Conservation (phyloP, 805 yeast genomes). For the Metahyphopichia silvanorum region DNA sequence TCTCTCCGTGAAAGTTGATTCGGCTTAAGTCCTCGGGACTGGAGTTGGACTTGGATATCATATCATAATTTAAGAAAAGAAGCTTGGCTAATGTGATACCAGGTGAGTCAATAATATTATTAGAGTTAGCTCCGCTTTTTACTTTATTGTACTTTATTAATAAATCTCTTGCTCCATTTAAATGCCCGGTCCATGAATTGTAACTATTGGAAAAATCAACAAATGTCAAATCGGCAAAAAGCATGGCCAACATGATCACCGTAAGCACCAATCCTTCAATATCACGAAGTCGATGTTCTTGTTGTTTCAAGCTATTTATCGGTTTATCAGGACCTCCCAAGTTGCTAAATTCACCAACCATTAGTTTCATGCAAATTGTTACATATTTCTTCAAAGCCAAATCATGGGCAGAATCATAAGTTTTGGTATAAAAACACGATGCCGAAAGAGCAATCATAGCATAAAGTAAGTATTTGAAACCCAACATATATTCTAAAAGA, state of each 20-base stretch:
- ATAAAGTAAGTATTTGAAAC: conserved; percentile 19
- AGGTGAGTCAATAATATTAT: background rate
- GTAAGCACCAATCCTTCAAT: conserved; percentile 24
- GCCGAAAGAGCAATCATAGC: conserved; percentile 23
- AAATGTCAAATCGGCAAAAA: conserved; percentile 19
- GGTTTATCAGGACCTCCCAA: too few relatives aligned
- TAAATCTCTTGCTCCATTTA: conserved; percentile 23
- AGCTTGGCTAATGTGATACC: conserved; percentile 1
- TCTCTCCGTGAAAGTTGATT: background rate
- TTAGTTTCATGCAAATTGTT: conserved; percentile 15
- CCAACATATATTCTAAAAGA: conserved; percentile 16
- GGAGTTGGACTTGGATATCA: conserved; percentile 1
- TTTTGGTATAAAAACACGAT: conserved; percentile 22
- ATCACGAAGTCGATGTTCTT: conserved; percentile 10
- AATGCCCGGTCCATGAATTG: conserved; percentile 20
- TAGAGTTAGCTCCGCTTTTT: background rate
- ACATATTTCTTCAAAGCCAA: conserved; percentile 15
- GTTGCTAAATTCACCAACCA: conserved; percentile 15
- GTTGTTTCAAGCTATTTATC: too few relatives aligned
- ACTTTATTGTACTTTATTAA: conserved; percentile 15
- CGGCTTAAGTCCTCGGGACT: background rate
- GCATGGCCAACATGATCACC: conserved; percentile 19
- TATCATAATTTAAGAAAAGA: conserved; percentile 1
- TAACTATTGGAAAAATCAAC: conserved; percentile 7
- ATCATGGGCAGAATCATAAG: conserved; percentile 17